A percentile compares a stretch with the other conserved stretches of the same genome.
Evolutionary conservation across 2,329 filamentous ascomycete species (phyloP).

Genomic region (Knufia fluminis): DNA sequence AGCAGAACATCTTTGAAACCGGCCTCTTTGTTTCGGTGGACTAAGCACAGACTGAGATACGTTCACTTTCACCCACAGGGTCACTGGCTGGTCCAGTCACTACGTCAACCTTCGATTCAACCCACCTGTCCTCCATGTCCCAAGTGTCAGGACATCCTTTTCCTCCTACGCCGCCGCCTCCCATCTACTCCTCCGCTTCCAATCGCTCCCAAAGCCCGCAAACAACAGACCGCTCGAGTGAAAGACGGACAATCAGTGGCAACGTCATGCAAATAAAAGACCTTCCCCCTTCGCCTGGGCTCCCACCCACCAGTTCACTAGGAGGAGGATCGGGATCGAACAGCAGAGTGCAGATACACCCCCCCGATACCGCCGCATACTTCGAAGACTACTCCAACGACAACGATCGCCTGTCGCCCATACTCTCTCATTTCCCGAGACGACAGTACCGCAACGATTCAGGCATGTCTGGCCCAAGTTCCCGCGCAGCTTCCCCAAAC

Average conservation of each 20-base stretch:
- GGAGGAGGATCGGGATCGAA: not conserved
- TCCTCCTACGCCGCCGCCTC: conserved; percentile 34
- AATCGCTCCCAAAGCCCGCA: conserved; percentile 23
- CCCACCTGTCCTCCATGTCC: no score
- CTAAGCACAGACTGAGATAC: not conserved
- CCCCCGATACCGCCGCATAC: conserved; percentile 14
- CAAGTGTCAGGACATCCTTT: conserved; percentile 15
- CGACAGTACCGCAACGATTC: not conserved
- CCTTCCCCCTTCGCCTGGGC: not conserved
- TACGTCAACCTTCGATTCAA: conserved; percentile 5
- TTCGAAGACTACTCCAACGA: conserved; percentile 10
- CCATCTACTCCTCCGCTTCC: conserved; percentile 34
- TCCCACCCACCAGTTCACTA: not conserved
- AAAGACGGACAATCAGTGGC: conserved; percentile 2
- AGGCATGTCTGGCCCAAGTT: conserved; percentile 1
- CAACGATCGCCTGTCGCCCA: conserved; percentile 5
- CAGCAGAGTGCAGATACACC: conserved; percentile 8
- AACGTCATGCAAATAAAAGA: not conserved
- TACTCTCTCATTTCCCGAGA: conserved; percentile 6
- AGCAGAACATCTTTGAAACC: not conserved
- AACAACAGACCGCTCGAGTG: conserved; percentile 15
- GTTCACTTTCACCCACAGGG: not conserved
- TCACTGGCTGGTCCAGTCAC: conserved; percentile 2
- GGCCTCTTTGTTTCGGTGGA: not conserved
- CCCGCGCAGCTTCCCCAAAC: not conserved